phyloP scores from a whole-genome alignment of 257 asterid species.

The Sherardia arvensis region DNA sequence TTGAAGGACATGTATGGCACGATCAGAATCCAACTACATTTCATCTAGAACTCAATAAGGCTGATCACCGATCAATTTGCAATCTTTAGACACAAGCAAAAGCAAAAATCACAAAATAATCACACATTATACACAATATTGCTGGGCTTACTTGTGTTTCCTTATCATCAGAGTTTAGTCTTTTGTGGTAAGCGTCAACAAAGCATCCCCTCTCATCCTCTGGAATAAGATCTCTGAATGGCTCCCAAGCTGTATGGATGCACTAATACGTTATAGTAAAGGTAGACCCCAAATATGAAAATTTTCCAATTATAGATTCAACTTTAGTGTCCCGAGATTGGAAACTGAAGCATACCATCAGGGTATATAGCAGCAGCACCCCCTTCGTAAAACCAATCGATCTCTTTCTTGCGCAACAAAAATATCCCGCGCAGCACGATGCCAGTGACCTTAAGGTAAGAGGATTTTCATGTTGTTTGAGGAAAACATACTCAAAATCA shows the following conservation, averaged over 20 bases:
- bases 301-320: background rate
- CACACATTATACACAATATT: slow-evolving; percentile 11
- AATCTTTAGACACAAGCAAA: no score
- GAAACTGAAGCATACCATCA: slow-evolving; percentile 49
- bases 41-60: no score
- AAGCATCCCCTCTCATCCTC: slow-evolving; percentile 79
- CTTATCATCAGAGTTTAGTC: slow-evolving; percentile 73
- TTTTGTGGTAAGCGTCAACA: slow-evolving; percentile 76
- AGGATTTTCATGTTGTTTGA: background rate
- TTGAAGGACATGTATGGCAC: background rate
- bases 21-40: background rate
- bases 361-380: slow-evolving; percentile 98
- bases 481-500: background rate
- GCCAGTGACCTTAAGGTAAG: slow-evolving; percentile 66
- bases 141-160: slow-evolving; percentile 64
- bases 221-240: slow-evolving; percentile 88
- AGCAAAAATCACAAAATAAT: slow-evolving; percentile 8
- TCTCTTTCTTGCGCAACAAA: slow-evolving; percentile 88
- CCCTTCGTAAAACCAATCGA: slow-evolving; percentile 97
- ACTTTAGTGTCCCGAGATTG: background rate
- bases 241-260: slow-evolving; percentile 75
- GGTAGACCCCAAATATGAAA: background rate
- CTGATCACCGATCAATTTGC: no score
- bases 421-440: slow-evolving; percentile 85
- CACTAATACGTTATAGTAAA: slow-evolving; percentile 6